Evolutionary conservation across 2,329 filamentous ascomycete species (phyloP).

Genomic region (Colletotrichum gloeosporioides): DNA sequence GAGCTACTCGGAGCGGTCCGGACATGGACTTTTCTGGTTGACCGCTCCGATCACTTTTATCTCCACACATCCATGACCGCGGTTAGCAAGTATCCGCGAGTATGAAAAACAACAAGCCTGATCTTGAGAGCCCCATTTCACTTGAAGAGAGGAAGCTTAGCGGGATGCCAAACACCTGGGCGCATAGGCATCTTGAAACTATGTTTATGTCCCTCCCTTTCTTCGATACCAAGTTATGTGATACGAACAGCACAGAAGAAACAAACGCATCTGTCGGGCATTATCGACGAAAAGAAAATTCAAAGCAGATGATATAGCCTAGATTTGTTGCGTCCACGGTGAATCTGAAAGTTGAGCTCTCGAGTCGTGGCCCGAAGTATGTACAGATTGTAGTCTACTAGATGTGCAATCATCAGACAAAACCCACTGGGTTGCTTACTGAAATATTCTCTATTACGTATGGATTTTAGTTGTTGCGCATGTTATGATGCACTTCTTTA

Average conservation of each 20-base stretch:
- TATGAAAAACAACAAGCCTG: background rate
- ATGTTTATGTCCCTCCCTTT: rapidly evolving
- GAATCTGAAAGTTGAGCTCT: background rate
- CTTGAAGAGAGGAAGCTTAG: background rate
- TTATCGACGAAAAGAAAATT: background rate
- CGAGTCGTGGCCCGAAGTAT: rapidly evolving
- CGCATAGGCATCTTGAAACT: background rate
- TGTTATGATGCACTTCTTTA: background rate
- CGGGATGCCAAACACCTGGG: background rate
- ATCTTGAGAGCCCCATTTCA: background rate
- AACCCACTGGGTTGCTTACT: background rate
- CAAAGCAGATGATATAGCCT: background rate
- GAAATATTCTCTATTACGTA: background rate
- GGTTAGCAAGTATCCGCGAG: background rate
- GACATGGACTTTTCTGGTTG: background rate
- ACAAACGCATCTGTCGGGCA: background rate
- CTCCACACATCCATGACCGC: rapidly evolving
- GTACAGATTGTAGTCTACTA: background rate
- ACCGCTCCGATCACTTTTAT: background rate
- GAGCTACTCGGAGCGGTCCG: background rate
- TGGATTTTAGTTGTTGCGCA: background rate
- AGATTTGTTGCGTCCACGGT: background rate
- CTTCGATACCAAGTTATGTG: background rate
- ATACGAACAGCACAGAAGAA: background rate
- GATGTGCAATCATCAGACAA: rapidly evolving